Conservation (phyloP, 192 early-diverging fungal genomes). For the Neocallimastix lanati region DNA sequence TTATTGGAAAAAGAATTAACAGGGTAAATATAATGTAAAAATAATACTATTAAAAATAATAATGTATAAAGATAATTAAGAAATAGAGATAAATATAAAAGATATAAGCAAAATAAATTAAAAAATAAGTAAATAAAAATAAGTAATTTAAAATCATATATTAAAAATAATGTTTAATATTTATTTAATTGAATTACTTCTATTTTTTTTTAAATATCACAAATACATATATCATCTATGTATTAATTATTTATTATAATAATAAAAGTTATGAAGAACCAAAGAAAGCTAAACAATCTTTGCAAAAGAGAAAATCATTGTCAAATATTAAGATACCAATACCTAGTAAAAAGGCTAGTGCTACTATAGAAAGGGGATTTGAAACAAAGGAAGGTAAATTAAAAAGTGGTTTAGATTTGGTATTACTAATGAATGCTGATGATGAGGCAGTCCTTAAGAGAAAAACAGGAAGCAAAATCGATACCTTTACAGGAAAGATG, state of each 20-base stretch:
- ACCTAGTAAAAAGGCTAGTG: background rate
- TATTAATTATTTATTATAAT: background rate
- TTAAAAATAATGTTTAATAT: background rate
- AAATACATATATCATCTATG: no score
- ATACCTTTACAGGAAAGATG: constrained; percentile 21
- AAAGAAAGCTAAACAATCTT: constrained; percentile 32
- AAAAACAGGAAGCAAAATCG: constrained; percentile 19
- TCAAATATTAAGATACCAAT: constrained; percentile 1
- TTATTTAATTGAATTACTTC: no score
- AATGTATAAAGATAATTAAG: no score
- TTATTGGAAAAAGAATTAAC: constrained; percentile 35
- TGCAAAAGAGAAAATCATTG: constrained; percentile 24
- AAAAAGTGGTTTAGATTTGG: constrained; percentile 20
- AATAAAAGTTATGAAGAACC: constrained; percentile 32
- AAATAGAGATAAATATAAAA: no score
- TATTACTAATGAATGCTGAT: constrained; percentile 25
- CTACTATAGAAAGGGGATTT: constrained; percentile 3
- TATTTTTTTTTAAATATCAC: no score
- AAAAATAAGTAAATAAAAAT: background rate
- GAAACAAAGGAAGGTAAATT: constrained; percentile 4
- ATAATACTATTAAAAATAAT: background rate
- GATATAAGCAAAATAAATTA: no score
- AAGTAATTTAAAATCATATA: background rate
- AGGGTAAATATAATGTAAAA: constrained; percentile 11
- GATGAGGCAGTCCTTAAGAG: constrained; percentile 29